These are phyloP conservation scores for Pisolithus tinctorius DNA, from an alignment of 768 basidiomycete species.

Conservation along the genomic window DNA sequence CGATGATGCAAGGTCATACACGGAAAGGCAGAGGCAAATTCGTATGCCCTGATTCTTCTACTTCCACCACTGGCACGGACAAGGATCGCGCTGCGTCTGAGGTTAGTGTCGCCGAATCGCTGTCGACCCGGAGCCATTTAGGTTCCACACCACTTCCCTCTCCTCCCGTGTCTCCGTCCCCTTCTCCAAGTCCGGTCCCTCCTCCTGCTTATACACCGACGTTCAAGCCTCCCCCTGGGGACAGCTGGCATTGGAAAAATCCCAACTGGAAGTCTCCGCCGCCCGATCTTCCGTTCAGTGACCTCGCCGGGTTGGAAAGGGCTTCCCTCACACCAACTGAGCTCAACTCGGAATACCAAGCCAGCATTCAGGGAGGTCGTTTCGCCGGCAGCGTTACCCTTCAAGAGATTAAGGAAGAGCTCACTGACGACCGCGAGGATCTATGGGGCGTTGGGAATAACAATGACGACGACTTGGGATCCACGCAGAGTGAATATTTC, in stretches of 20 bases:
- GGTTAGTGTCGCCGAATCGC: neutral
- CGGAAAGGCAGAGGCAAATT: constrained; percentile 23
- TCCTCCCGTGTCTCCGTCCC: constrained; percentile 23
- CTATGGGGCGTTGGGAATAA: constrained; percentile 6
- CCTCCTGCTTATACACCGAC: constrained; percentile 10
- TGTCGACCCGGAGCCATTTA: neutral
- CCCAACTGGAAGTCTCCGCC: constrained; percentile 29
- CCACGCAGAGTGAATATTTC: constrained; percentile 3
- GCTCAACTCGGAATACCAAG: constrained; percentile 17
- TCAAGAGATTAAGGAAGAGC: constrained; percentile 11
- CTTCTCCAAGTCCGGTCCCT: constrained; percentile 11
- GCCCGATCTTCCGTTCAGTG: constrained; percentile 18
- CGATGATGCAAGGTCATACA: constrained; percentile 27
- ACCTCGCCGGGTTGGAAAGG: constrained; percentile 16
- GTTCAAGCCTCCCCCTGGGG: constrained; percentile 24
- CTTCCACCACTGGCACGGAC: constrained; percentile 7
- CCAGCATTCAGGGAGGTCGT: neutral
- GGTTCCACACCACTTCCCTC: constrained; percentile 19
- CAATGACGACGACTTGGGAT: neutral
- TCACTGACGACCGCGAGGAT: neutral
- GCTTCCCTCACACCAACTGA: constrained; percentile 26
- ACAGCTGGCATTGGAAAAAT: constrained; percentile 29
- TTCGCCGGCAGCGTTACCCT: neutral
- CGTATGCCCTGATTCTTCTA: constrained; percentile 20
- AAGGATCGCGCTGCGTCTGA: neutral